Conservation (phyloP, 176 grass and related monocot genomes). For the Bothriochloa decipiens region DNA sequence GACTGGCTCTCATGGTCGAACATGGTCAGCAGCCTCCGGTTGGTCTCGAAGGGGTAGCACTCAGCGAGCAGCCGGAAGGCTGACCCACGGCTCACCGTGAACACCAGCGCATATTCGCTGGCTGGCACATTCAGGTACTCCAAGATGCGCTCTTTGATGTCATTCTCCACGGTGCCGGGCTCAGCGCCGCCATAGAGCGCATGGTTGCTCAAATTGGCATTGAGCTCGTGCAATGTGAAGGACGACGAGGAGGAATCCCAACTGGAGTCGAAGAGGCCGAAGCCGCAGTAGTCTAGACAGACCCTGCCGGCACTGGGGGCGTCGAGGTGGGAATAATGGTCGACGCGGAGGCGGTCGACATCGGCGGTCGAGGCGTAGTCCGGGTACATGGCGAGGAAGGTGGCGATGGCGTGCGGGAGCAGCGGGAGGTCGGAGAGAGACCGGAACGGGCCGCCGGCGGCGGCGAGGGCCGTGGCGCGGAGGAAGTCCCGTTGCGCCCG, state of each 20-base stretch:
- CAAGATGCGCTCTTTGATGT: conserved; percentile 91
- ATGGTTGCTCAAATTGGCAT: conserved; percentile 97
- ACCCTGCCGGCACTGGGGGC: conserved; percentile 63
- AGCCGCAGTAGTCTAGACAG: conserved; percentile 97
- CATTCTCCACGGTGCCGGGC: conserved; percentile 70
- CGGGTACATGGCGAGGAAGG: conserved; percentile 94
- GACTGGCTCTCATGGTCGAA: conserved; percentile 99
- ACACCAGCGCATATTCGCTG: conserved; percentile 87
- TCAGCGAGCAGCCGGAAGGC: conserved; percentile 89
- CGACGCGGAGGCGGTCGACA: conserved; percentile 75
- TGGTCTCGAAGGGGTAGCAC: conserved; percentile 92
- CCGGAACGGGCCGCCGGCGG: conserved; percentile 63
- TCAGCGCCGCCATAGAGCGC: conserved; percentile 79
- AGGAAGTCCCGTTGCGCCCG: conserved; percentile 91
- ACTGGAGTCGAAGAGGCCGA: conserved; percentile 79
- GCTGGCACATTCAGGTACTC: conserved; percentile 92
- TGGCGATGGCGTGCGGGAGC: conserved; percentile 62
- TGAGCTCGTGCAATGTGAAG: conserved; percentile 87
- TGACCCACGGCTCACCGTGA: conserved; percentile 88
- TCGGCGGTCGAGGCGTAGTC: conserved; percentile 76
- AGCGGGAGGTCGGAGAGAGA: conserved; percentile 69
- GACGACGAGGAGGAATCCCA: conserved; percentile 83
- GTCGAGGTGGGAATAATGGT: conserved; percentile 84
- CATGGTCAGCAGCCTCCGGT: conserved; percentile 95
- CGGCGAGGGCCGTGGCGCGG: conserved; percentile 76